Percentiles rank a stretch among this genome's conserved stretches.
Evolutionary conservation across 768 basidiomycete genomes (phyloP).

Genomic region (Termitomyces sp.): DNA sequence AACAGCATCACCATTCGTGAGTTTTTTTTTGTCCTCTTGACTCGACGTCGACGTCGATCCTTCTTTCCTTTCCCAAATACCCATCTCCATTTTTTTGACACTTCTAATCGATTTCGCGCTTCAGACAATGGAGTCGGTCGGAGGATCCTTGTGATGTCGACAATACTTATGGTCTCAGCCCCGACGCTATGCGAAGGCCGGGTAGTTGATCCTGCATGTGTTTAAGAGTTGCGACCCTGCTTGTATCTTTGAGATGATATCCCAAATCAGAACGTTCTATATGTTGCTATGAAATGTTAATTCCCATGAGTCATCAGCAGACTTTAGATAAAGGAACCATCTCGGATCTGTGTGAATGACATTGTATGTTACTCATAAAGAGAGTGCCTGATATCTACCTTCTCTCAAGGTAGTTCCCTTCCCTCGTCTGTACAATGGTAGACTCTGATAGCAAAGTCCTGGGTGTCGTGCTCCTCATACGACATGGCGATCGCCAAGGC

Average conservation of each 20-base stretch:
- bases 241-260: background rate
- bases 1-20: slow-evolving; percentile 81
- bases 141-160: slow-evolving; percentile 21
- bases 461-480: slow-evolving; percentile 52
- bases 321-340: background rate
- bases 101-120: too few species aligned
- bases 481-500: slow-evolving; percentile 60
- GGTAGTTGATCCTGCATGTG: background rate
- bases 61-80: background rate
- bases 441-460: slow-evolving; percentile 33
- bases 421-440: slow-evolving; percentile 9
- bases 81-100: background rate
- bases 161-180: background rate
- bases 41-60: background rate
- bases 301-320: background rate
- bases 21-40: slow-evolving; percentile 32
- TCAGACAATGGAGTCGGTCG: slow-evolving; percentile 34
- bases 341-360: background rate
- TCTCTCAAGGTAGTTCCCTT: background rate
- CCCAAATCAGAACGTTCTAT: background rate
- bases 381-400: background rate
- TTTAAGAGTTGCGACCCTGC: background rate
- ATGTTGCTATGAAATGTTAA: background rate
- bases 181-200: background rate
- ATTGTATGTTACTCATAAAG: background rate